Evolutionary conservation across 2,329 filamentous ascomycete species (phyloP), one percentile per base, ranked within the genome.

Genomic region (Diplodia seriata): DNA sequence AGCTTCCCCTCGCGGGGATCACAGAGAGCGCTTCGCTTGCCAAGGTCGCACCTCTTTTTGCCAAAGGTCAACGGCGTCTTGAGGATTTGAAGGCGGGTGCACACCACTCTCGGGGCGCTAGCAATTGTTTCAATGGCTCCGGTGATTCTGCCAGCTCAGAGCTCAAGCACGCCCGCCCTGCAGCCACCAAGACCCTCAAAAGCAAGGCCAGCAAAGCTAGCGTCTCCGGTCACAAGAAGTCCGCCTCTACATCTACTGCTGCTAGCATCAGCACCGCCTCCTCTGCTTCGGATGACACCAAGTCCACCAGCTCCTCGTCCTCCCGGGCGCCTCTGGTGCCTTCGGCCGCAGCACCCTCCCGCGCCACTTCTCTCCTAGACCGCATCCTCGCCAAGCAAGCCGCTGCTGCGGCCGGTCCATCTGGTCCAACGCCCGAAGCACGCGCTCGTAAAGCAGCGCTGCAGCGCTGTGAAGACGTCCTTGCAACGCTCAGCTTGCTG

Each of bases 21-120:
- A 81, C 81, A 9, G 77, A 80, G 40, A 86, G 86, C 75, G 78
- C 82, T 5, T 85, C 86, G 0, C 75, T 85, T 14, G 76, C 79
- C 33, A 86, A 85, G 67, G 81, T 85, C 23, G 85, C 87, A 14
- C 85, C 87, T 1, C 72, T 90, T 6, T 81, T 90, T 33, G 83
- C 85, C 59, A 91, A 89, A 74, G 90, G 90, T 36, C 89, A 91
- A 71, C 86, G 86, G 69, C 86, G 89, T 8, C 82, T 94, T n/a
- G 84, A 88, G 68, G 88, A 90, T 61, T 82, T 94, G 72, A 91
- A 90, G 77, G 83, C 85, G 59, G 87, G 83, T 69, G 84, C 90
- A n/a, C 73, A 75, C 49, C 73, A 78, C 40, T 75, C 43, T 4
- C 43, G 54, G 23, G 23, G 50, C 8, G 26, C 57, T 38, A 51